Evolutionary conservation across 140 eudicot genomes (phyloP), one percentile per base, ranked within the genome.

Genomic region (Erigeron philadelphicus): DNA sequence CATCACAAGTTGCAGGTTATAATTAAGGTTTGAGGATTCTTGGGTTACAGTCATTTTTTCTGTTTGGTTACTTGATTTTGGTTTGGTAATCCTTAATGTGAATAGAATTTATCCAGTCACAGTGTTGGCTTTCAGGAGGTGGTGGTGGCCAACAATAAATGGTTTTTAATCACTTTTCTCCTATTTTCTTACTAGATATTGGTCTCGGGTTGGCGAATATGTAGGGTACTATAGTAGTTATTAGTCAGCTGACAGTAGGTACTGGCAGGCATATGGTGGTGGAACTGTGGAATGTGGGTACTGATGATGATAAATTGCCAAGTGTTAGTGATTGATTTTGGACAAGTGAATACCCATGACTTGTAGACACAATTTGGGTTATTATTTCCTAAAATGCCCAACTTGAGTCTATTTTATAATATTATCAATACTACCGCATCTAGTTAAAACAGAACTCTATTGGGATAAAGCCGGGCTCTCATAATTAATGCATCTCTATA

Each of bases 1-100:
- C 9, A 1, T 67, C 6, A 13, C 65, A 35, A 68, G 73, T 68
- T 53, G 64, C 64, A 55, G 42, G 49, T 69, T 40, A 53, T n/a
- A 68, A 68, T 21, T 31, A 31, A 31, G 5, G 5, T 0, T 31
- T 31, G 4, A 2, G 38, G 38, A 31, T 31, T 31, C 38, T 31
- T 31, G 38, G 4, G 2, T 31, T 31, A 31, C 4, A 31, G 4
- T 1, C 38, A 31, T 1, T 31, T 31, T 31, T 31, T 4, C 38
- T 31, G 38, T 31, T 31, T 31, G 38, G 38, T 31, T 31, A 31
- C 38, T 31, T 31, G 38, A 31, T 31, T 31, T 31, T 31, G 38
- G 38, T 31, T 31, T 31, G 38, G 38, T 31, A 31, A 1, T 31
- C 38, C 38, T 31, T 2, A 31, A 31, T 31, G 38, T 31, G 38